Base-by-base conservation (phyloP, 2,329 filamentous ascomycete species). In the Aureobasidium sp. region DNA sequence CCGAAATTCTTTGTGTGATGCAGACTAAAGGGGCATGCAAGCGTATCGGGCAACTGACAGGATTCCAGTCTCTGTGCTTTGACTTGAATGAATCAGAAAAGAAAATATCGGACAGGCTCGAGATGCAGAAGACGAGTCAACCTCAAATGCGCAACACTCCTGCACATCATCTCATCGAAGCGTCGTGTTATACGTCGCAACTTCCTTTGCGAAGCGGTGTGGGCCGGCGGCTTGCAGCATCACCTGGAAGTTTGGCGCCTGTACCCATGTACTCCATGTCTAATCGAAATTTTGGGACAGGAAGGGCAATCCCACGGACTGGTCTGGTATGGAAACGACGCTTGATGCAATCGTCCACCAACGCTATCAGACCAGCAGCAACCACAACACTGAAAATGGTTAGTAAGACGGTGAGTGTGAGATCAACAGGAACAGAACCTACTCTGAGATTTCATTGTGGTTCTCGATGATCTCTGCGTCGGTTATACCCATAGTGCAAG, bases 341-440 rank as follows among this genome's bases (percentile, higher is more conserved):
- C 74, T 90, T 89, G 78, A 97, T 96, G 77, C 86, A 90, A 76
- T 97, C 91, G 71, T 97, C 93, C 57, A 95, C 88, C 48, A 97
- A 84, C 8, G 89, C 85, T 68, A 96, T 86, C 67, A 97, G 82
- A 29, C 93, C 93, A n/a, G 91, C 94, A 50, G 91, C 85, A 65
- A 97, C 83, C 65, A 97, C 87, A 66, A 96, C 87, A 73, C 91
- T 96, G 36, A 67, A 44, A 51, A 34, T 30, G 53, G 63, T 67
- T 62, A 62, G 63, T 32, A 64, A 36, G 53, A 68, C 66, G 71
- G 68, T 25, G 39, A 25, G 57, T 25, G 29, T 34, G 39, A 39
- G 14, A 47, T 61, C n/a, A 41, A 16, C 47, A 54, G 30, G 27
- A 34, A 10, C 45, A 25, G 14, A 49, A 83, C 85, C 82, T 85